phyloP scores from a whole-genome alignment of 495 filamentous ascomycete species.

The Venustampulla echinocandica region DNA sequence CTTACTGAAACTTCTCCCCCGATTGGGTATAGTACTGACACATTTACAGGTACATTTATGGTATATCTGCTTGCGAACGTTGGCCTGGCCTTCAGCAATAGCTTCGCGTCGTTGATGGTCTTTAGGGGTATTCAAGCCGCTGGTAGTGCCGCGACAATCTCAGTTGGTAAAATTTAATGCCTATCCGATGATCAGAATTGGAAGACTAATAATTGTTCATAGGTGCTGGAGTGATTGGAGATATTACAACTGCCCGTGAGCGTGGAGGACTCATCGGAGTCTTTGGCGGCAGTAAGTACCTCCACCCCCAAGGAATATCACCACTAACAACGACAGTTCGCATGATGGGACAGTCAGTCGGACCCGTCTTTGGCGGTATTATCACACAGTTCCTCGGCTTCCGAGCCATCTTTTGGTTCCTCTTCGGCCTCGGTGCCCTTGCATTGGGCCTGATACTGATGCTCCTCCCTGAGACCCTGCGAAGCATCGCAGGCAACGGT shows the following conservation, averaged over 20 bases:
- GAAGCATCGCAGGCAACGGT: conserved; percentile 46
- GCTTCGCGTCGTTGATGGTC: conserved; percentile 48
- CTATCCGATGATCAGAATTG: neutral
- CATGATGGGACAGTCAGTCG: conserved; percentile 22
- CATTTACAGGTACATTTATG: conserved; percentile 34
- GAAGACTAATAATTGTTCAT: neutral
- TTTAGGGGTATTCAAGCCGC: conserved; percentile 53
- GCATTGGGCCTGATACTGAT: conserved; percentile 34
- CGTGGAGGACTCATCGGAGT: conserved; percentile 48
- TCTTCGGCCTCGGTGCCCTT: conserved; percentile 37
- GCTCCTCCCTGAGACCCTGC: conserved; percentile 46
- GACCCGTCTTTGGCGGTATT: conserved; percentile 46
- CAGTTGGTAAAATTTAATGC: conserved; percentile 30
- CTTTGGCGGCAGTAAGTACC: conserved; percentile 39
- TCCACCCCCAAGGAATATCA: conserved; percentile 28
- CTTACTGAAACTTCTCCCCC: no score
- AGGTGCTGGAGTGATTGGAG: conserved; percentile 44
- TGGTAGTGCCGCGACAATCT: conserved; percentile 47
- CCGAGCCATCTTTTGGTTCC: conserved; percentile 49
- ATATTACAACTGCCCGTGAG: conserved; percentile 44
- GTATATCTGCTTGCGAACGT: conserved; percentile 54
- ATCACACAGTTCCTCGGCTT: conserved; percentile 43
- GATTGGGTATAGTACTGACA: neutral
- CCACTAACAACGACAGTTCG: conserved; percentile 4
- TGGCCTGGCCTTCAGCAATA: conserved; percentile 48